Evolutionary conservation across 2,329 filamentous ascomycete genomes (phyloP).

Genomic region (Didymosphaeria variabile): DNA sequence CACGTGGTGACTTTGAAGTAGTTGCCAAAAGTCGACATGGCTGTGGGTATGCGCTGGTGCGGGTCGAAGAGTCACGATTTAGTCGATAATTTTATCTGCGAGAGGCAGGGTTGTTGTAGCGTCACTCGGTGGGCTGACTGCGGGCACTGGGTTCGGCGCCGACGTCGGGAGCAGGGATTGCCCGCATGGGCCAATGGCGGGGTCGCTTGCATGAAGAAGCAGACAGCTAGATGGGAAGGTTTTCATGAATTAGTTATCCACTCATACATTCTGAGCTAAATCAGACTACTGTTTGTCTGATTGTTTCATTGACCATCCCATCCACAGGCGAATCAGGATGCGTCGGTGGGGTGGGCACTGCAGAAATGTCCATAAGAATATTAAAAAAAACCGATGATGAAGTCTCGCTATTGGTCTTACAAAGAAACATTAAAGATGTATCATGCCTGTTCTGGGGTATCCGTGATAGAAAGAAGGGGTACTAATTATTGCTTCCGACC

Average conservation of each 20-base stretch:
- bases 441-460: constrained; percentile 8
- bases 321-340: no score
- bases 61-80: constrained; percentile 14
- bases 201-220: neutral
- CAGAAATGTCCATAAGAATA: neutral
- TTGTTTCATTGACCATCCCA: no score
- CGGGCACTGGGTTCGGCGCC: neutral
- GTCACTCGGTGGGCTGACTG: constrained; percentile 7
- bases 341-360: neutral
- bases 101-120: neutral
- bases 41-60: constrained; percentile 11
- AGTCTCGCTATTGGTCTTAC: neutral
- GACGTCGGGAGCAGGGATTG: constrained; percentile 4
- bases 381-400: neutral
- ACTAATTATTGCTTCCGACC: constrained; percentile 22
- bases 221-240: no score
- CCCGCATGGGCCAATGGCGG: constrained; percentile 2
- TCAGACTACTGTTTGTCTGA: no score
- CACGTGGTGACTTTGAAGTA: constrained; percentile 86
- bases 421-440: constrained; percentile 8
- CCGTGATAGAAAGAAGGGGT: neutral
- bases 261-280: no score
- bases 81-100: constrained; percentile 13
- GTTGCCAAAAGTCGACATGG: constrained; percentile 79
- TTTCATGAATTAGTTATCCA: no score